phyloP scores from a whole-genome alignment of 768 basidiomycete species.

The Strobilomyces dryophilus region DNA sequence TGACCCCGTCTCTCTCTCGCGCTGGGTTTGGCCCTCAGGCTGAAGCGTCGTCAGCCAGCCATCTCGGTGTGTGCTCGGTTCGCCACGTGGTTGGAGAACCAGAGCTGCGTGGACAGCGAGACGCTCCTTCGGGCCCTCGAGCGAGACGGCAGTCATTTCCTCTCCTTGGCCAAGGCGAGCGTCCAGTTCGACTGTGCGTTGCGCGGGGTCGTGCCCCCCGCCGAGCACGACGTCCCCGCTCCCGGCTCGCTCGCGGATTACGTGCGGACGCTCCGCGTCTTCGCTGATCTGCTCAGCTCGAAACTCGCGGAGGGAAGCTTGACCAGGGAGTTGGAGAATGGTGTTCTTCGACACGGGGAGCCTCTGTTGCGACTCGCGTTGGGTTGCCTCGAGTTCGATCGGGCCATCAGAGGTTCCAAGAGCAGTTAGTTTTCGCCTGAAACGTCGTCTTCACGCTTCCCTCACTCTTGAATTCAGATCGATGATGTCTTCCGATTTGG shows the following conservation, averaged over 20 bases:
- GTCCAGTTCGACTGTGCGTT: constrained; percentile 18
- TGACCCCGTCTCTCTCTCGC: neutral
- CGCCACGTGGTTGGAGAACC: constrained; percentile 16
- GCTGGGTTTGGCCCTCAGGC: neutral
- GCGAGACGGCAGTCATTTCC: constrained; percentile 16
- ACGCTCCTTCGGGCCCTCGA: constrained; percentile 16
- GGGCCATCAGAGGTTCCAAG: constrained; percentile 9
- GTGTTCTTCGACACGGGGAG: constrained; percentile 22
- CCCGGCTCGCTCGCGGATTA: neutral
- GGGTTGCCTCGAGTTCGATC: constrained; percentile 20
- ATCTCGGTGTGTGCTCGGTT: constrained; percentile 14
- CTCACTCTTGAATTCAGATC: constrained; percentile 1
- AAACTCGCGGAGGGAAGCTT: constrained; percentile 10
- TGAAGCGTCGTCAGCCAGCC: constrained; percentile 2
- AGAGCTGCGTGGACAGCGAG: neutral
- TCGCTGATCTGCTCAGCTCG: constrained; percentile 11
- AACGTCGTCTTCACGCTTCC: neutral
- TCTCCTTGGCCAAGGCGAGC: constrained; percentile 16
- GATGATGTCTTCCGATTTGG: neutral
- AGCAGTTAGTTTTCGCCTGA: neutral
- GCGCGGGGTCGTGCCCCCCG: neutral
- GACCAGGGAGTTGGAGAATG: constrained; percentile 15
- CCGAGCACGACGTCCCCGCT: neutral
- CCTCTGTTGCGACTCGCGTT: constrained; percentile 16
- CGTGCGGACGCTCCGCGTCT: constrained; percentile 13